Evolutionary conservation across 441 rosid genomes (phyloP).

Genomic region (Pelargonium fulgidum): DNA sequence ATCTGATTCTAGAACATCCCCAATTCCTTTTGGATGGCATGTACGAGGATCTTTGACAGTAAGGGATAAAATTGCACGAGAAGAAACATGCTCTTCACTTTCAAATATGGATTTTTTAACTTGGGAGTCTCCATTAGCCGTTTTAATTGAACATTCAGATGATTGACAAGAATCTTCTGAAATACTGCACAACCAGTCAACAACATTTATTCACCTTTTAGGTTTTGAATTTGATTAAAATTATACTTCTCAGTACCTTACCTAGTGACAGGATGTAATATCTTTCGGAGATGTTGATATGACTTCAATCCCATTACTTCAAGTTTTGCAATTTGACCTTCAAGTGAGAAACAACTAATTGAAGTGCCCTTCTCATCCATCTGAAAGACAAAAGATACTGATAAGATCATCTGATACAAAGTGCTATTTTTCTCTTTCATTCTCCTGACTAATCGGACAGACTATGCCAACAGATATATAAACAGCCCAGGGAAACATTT

Average conservation of each 20-base stretch:
- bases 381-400: constrained; percentile 30
- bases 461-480: background rate
- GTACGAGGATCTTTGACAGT: constrained; percentile 59
- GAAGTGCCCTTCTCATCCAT: constrained; percentile 42
- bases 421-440: background rate
- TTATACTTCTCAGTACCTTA: constrained; percentile 30
- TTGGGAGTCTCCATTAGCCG: constrained; percentile 24
- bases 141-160: constrained; percentile 31
- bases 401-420: background rate
- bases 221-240: constrained; percentile 10
- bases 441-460: background rate
- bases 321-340: constrained; percentile 74
- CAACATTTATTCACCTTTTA: constrained; percentile 15
- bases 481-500: constrained; percentile 9
- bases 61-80: constrained; percentile 40
- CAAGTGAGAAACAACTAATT: constrained; percentile 56
- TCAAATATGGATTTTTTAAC: constrained; percentile 24
- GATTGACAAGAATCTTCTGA: constrained; percentile 28
- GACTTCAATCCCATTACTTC: constrained; percentile 70
- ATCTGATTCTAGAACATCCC: constrained; percentile 27
- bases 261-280: constrained; percentile 43
- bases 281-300: constrained; percentile 58
- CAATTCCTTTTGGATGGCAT: constrained; percentile 25
- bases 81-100: constrained; percentile 36
- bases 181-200: constrained; percentile 35